A percentile compares a stretch with the other conserved stretches of the same genome.
Evolutionary conservation across 495 filamentous ascomycete species (phyloP).

Genomic region (Coniosporium apollinis): DNA sequence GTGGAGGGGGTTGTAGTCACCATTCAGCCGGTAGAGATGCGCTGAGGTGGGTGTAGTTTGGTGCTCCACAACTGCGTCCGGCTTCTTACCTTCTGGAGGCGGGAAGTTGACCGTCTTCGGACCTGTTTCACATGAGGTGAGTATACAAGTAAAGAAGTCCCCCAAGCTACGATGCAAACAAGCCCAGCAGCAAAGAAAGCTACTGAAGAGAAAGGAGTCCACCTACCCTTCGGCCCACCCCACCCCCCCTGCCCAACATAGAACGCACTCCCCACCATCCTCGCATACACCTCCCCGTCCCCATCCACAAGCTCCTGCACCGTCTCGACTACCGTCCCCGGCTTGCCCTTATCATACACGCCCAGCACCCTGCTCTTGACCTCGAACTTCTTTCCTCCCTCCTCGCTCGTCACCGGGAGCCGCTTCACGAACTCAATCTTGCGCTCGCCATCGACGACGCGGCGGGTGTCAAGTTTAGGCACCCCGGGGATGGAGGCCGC

Average conservation of each 20-base stretch:
- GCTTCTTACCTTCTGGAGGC: slow-evolving; percentile 49
- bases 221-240: slow-evolving; percentile 73
- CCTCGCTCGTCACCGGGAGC: slow-evolving; percentile 51
- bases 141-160: too few species aligned
- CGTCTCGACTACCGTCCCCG: slow-evolving; percentile 66
- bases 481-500: slow-evolving; percentile 63
- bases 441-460: slow-evolving; percentile 75
- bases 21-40: slow-evolving; percentile 64
- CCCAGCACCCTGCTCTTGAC: slow-evolving; percentile 64
- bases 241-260: slow-evolving; percentile 72
- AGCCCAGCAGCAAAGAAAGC: not conserved
- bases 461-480: slow-evolving; percentile 56
- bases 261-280: slow-evolving; percentile 52
- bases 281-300: slow-evolving; percentile 53
- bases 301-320: slow-evolving; percentile 62
- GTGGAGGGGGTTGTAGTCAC: slow-evolving; percentile 85
- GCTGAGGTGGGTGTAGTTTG: slow-evolving; percentile 55
- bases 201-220: not conserved
- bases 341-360: slow-evolving; percentile 83
- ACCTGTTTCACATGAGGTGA: slow-evolving; percentile 29
- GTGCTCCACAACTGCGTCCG: slow-evolving; percentile 54
- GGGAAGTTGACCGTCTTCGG: slow-evolving; percentile 59
- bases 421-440: slow-evolving; percentile 61
- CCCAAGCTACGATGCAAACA: too few species aligned
- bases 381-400: slow-evolving; percentile 63